Evolutionary conservation across 2,329 filamentous ascomycete genomes (phyloP).

Genomic region (Colletotrichum magnum): DNA sequence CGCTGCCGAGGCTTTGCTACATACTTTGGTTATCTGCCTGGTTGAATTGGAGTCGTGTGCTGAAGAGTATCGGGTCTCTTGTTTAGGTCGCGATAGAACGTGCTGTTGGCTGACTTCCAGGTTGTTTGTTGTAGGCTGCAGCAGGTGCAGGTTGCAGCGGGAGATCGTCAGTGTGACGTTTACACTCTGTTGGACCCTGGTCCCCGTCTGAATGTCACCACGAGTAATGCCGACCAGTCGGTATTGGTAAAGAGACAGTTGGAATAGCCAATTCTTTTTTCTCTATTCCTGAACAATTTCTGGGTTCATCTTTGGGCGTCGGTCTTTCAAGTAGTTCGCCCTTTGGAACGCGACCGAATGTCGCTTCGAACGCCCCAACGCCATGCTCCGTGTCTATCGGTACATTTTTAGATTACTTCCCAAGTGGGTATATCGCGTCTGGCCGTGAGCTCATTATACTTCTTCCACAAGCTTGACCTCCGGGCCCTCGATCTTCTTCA

Average conservation of each 20-base stretch:
- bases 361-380: not conserved
- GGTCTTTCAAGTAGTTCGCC: no score
- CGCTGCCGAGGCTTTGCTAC: not conserved
- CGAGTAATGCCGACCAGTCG: no score
- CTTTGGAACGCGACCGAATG: not conserved
- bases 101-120: no score
- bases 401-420: not conserved
- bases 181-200: not conserved
- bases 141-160: not conserved
- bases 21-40: not conserved
- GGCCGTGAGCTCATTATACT: not conserved
- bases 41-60: not conserved
- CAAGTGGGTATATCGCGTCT: no score
- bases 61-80: not conserved
- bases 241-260: no score
- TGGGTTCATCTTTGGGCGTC: not conserved
- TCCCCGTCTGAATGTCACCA: no score
- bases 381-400: not conserved
- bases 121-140: no score
- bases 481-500: conserved; percentile 46
- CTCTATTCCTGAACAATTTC: not conserved
- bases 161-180: conserved; percentile 13
- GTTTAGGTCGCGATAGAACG: not conserved
- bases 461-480: conserved; percentile 42
- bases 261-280: not conserved